Percentiles rank a stretch among this genome's conserved stretches.
Evolutionary conservation across 1,284 basidiomycete species (phyloP).

Genomic region (Rhodotorula glutinis): DNA sequence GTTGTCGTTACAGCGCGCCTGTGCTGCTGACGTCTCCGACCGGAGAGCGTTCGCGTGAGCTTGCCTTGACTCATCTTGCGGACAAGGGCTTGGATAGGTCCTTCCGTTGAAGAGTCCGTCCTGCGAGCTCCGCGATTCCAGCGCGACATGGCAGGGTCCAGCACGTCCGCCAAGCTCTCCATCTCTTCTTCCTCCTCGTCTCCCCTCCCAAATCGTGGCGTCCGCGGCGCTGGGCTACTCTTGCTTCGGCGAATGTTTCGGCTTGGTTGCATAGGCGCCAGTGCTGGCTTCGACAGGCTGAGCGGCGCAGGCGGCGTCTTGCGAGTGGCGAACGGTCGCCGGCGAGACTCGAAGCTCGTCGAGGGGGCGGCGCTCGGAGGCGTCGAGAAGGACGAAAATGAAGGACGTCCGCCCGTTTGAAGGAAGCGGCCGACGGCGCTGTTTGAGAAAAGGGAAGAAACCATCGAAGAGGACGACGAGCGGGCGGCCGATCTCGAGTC

Average conservation of each 20-base stretch:
- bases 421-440: background rate
- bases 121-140: background rate
- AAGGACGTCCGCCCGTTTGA: background rate
- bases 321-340: background rate
- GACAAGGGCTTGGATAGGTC: background rate
- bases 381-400: too few species aligned
- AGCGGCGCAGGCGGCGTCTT: background rate
- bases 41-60: background rate
- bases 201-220: background rate
- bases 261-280: too few species aligned
- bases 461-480: too few species aligned
- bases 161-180: background rate
- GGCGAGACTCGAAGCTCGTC: background rate
- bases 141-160: background rate
- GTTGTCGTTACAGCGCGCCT: background rate
- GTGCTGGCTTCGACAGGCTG: background rate
- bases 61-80: background rate
- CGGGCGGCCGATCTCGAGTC: too few species aligned
- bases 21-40: background rate
- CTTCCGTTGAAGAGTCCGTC: rapidly evolving
- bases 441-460: background rate
- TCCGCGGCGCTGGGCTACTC: background rate
- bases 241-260: background rate
- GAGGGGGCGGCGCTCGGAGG: too few species aligned
- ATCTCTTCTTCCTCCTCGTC: background rate